phyloP scores from a whole-genome alignment of 768 basidiomycete genomes.

The Auriscalpium microsporum region DNA sequence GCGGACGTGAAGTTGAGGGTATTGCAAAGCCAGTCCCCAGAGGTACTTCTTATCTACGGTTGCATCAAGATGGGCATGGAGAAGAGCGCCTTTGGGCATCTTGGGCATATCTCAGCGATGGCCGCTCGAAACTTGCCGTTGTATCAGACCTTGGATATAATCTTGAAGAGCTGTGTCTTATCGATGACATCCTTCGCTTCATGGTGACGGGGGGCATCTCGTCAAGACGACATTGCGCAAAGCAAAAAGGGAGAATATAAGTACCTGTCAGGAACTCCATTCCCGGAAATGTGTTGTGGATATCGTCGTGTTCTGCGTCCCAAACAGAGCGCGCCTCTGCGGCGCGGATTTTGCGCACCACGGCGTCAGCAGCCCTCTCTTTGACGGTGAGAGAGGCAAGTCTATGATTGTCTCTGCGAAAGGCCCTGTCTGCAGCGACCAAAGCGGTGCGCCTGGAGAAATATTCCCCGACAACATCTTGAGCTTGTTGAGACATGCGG shows the following conservation, averaged over 20 bases:
- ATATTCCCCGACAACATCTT: conserved; percentile 13
- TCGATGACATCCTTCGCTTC: conserved; percentile 49
- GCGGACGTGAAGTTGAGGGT: conserved; percentile 56
- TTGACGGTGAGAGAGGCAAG: conserved; percentile 18
- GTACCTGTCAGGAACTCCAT: conserved; percentile 72
- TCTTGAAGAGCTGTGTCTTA: conserved; percentile 51
- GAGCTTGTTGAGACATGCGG: background rate
- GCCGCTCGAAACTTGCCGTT: background rate
- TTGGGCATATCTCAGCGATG: conserved; percentile 15
- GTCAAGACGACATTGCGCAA: background rate
- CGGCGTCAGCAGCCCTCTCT: conserved; percentile 47
- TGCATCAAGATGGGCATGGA: conserved; percentile 72
- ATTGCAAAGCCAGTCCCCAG: conserved; percentile 43
- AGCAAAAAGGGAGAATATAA: background rate
- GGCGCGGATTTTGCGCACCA: conserved; percentile 46
- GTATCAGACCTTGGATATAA: conserved; percentile 45
- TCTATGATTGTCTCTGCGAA: conserved; percentile 18
- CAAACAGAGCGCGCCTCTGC: conserved; percentile 52
- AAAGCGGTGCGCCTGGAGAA: conserved; percentile 16
- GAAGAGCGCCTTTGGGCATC: conserved; percentile 77
- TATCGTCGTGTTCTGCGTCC: conserved; percentile 41
- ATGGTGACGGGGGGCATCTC: conserved; percentile 10
- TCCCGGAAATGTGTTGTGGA: conserved; percentile 62
- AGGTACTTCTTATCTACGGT: conserved; percentile 50
- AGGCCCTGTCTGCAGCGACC: conserved; percentile 21